Base-by-base conservation (phyloP, 2,329 filamentous ascomycete genomes). In the Xylaria sp. region DNA sequence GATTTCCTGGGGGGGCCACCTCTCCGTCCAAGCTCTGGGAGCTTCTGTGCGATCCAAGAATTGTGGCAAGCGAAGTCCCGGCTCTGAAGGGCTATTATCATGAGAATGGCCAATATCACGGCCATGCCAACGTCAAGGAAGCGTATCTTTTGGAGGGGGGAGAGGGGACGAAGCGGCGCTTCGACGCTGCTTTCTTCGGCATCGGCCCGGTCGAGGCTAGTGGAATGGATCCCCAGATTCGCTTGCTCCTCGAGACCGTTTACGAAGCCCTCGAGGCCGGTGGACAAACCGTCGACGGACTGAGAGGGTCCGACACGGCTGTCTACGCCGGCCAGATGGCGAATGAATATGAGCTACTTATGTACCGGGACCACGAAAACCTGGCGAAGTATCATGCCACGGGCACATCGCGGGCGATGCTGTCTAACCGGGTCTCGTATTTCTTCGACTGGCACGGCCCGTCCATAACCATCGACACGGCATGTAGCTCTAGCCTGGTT, bases 401-500 rank as follows among this genome's bases (percentile, higher is more conserved):
- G 4, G 50, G 50, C 1, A 47, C 39, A 16, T 8, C 22, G 4
- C 39, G 39, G 9, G 24, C 34, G 3, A n/a, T 52, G 8, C 26
- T 52, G 4, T 47, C 50, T 9, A 52, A 47, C 7, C 39, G 50
- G 6, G 38, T 47, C 16, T 34, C 29, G 4, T 34, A 34, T 13
- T 34, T 34, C 9, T 34, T 7, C 29, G 29, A 34, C 11, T 34
- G 29, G 29, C 29, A 34, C 16, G 29, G 29, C 3, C 29, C 29
- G 3, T 52, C 50, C 2, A 43, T 52, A 38, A 43, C 43, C 11
- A 43, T 52, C 11, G 50, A 52, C 13, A 52, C 50, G 11, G 50
- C 50, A 4, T 34, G 29, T 13, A 11, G 8, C 5, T 34, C 29
- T 13, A 34, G 29, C 9, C 11, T 34, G 5, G 24, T 52, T 2